Conservation (phyloP, 345 rosid species). For the Hevea brasiliensis region DNA sequence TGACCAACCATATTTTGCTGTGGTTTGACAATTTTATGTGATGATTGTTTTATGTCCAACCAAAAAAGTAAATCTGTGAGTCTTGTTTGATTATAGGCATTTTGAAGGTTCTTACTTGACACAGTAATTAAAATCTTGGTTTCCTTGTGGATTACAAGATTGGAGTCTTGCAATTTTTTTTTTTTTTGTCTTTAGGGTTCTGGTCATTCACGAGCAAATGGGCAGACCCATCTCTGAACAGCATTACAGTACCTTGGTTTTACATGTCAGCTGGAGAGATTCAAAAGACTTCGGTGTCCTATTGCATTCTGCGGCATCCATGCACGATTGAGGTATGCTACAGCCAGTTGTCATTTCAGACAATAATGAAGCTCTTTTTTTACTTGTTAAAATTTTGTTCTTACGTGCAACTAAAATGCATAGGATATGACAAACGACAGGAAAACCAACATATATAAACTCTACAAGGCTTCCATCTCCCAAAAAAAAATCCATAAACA, state of each 20-base stretch:
- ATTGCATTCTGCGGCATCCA: background rate
- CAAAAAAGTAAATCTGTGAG: background rate
- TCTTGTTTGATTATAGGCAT: conserved; percentile 9
- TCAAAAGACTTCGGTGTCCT: background rate
- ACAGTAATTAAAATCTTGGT: background rate
- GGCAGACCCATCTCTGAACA: conserved; percentile 4
- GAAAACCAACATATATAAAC: too few relatives aligned
- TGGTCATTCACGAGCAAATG: background rate
- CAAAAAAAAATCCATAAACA: too few relatives aligned
- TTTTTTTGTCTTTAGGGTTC: background rate
- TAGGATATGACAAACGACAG: too few relatives aligned
- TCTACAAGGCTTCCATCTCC: too few relatives aligned
- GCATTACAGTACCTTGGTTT: background rate
- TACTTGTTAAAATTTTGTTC: too few relatives aligned
- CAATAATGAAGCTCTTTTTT: background rate
- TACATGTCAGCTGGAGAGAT: background rate
- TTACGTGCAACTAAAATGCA: too few relatives aligned
- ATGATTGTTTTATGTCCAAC: conserved; percentile 8
- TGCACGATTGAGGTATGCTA: background rate
- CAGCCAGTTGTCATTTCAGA: background rate
- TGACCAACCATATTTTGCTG: conserved; percentile 8
- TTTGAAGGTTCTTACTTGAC: background rate
- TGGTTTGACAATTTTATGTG: conserved; percentile 20
- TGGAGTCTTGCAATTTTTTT: background rate
- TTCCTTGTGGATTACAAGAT: background rate